A percentile compares a stretch with the other conserved stretches of the same genome.
Conservation (phyloP, 1,139 yeast genomes). For the Taiozyma sp. region DNA sequence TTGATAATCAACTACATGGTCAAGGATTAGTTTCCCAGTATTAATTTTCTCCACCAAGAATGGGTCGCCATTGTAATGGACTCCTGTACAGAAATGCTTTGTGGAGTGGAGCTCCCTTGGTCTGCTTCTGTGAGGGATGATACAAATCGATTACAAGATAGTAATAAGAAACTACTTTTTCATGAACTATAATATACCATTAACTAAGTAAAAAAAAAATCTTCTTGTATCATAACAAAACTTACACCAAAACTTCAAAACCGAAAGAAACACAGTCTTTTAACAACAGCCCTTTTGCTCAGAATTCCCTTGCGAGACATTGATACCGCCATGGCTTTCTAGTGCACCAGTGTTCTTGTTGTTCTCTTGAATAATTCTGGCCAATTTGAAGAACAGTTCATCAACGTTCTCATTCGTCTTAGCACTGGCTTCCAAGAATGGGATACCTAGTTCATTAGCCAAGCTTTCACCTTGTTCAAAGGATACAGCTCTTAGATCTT, state of each 20-base stretch:
- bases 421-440: conserved; percentile 94
- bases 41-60: too few relatives aligned
- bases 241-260: not conserved
- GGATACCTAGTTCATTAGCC: conserved; percentile 84
- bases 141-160: not conserved
- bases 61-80: too few relatives aligned
- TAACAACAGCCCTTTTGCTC: conserved; percentile 17
- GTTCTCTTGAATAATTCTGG: conserved; percentile 82
- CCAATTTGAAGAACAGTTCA: conserved; percentile 84
- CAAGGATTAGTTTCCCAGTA: too few relatives aligned
- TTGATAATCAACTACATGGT: too few relatives aligned
- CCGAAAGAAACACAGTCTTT: not conserved
- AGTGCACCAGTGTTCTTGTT: conserved; percentile 37
- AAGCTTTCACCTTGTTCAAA: conserved; percentile 86
- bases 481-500: conserved; percentile 70
- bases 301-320: conserved; percentile 13
- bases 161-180: not conserved
- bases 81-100: too few relatives aligned
- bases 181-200: not conserved
- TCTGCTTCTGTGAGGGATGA: too few relatives aligned
- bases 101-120: too few relatives aligned
- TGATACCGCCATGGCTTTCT: conserved; percentile 30
- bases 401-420: conserved; percentile 91
- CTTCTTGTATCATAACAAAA: not conserved
- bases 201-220: not conserved